Conservation (phyloP, 139 green algal species). For the Tetraselmis striata region DNA sequence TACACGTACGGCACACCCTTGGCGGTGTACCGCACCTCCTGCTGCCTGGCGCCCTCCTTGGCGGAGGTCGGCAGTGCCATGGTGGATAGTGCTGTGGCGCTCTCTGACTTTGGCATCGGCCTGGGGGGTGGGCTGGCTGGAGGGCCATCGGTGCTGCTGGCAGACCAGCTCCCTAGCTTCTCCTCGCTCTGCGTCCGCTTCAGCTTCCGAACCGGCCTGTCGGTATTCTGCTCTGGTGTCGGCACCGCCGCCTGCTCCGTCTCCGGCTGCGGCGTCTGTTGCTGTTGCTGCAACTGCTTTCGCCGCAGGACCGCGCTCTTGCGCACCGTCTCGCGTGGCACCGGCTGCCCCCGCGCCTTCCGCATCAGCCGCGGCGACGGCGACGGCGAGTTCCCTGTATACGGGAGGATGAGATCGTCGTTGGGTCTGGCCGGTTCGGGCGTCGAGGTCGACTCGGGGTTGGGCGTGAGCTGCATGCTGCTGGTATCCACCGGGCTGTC, state of each 20-base stretch:
- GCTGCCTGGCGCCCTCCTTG: not conserved
- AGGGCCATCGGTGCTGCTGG: not conserved
- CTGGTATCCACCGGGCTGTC: not conserved
- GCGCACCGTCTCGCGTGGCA: not conserved
- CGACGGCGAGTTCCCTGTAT: not conserved
- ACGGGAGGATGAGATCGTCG: not conserved
- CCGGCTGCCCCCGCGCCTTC: not conserved
- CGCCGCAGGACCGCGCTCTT: not conserved
- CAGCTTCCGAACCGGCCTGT: not conserved
- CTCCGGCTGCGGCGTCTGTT: not conserved
- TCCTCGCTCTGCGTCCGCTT: not conserved
- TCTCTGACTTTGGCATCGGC: not conserved
- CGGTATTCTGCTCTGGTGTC: not conserved
- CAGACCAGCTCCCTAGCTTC: not conserved
- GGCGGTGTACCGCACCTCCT: not conserved
- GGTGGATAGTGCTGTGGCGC: not conserved
- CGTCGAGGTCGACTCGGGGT: too few species aligned
- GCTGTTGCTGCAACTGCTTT: not conserved
- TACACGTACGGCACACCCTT: not conserved
- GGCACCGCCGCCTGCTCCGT: not conserved
- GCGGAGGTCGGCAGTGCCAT: not conserved
- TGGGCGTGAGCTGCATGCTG: too few species aligned
- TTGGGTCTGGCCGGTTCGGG: too few species aligned
- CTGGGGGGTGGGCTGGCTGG: not conserved
- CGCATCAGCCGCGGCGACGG: not conserved